Percentiles rank a stretch among this genome's conserved stretches.
Conservation (phyloP, 352 stramenopile genomes). For the Bremia lactucae region DNA sequence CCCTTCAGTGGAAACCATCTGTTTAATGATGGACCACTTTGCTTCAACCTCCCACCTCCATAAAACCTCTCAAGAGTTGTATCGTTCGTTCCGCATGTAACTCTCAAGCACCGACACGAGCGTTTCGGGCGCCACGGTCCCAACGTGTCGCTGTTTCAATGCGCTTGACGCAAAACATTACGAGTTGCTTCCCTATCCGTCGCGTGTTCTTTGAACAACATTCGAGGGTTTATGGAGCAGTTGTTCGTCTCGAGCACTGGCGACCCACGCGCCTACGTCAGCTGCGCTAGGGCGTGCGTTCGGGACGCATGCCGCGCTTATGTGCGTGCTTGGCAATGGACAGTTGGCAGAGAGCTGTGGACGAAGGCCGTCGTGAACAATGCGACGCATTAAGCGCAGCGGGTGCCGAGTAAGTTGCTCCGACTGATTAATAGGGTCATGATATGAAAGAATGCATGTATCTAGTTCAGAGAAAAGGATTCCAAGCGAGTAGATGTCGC, state of each 20-base stretch:
- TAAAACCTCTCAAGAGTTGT: no score
- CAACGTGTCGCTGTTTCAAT: no score
- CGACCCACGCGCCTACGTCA: constrained; percentile 33
- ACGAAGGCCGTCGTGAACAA: constrained; percentile 46
- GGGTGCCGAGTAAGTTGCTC: constrained; percentile 37
- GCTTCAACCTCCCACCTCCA: no score
- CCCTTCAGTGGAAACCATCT: no score
- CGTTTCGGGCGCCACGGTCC: no score
- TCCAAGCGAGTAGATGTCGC: constrained; percentile 71
- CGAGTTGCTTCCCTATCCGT: no score
- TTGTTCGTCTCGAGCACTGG: constrained; percentile 22
- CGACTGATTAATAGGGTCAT: constrained; percentile 34
- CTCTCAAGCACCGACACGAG: no score
- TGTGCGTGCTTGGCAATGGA: constrained; percentile 43
- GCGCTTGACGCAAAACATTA: no score
- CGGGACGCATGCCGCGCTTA: constrained; percentile 47
- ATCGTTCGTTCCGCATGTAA: no score
- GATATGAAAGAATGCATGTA: constrained; percentile 57
- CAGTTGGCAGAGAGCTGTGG: constrained; percentile 42
- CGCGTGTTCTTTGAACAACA: no score
- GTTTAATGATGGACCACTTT: no score
- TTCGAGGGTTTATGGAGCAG: constrained; percentile 27
- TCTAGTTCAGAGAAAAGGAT: constrained; percentile 68
- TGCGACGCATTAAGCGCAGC: constrained; percentile 45
- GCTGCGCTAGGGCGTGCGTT: constrained; percentile 36